Conservation (phyloP, 1,284 basidiomycete genomes). For the Leccinum fallax region DNA sequence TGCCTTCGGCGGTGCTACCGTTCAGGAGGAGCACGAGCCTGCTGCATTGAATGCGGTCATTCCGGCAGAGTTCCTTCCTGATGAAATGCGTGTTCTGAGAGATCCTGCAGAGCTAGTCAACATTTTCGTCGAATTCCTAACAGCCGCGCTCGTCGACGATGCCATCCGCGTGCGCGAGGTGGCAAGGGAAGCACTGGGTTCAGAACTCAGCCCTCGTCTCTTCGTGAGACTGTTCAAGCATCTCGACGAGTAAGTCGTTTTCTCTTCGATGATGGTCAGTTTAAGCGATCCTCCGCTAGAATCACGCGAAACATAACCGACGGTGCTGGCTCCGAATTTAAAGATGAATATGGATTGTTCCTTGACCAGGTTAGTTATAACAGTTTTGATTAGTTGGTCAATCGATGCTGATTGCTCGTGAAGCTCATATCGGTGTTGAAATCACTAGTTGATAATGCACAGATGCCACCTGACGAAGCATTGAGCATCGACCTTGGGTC, state of each 20-base stretch:
- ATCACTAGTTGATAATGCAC: conserved; percentile 75
- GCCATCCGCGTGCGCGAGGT: conserved; percentile 71
- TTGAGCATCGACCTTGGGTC: conserved; percentile 72
- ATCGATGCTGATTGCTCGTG: conserved; percentile 14
- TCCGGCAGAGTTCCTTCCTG: conserved; percentile 65
- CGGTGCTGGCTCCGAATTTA: conserved; percentile 47
- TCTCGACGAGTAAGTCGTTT: conserved; percentile 65
- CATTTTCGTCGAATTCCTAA: conserved; percentile 69
- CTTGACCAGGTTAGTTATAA: conserved; percentile 67
- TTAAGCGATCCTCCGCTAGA: conserved; percentile 31
- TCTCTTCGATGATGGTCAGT: neutral
- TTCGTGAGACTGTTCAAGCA: conserved; percentile 69
- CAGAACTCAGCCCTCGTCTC: conserved; percentile 72
- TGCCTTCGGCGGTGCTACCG: conserved; percentile 71
- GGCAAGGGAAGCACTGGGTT: conserved; percentile 79
- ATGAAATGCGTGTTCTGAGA: conserved; percentile 63
- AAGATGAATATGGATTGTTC: conserved; percentile 63
- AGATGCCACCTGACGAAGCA: conserved; percentile 58
- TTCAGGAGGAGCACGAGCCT: conserved; percentile 53
- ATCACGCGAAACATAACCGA: conserved; percentile 49
- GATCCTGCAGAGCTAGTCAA: conserved; percentile 61
- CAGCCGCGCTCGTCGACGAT: conserved; percentile 67
- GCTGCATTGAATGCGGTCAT: conserved; percentile 56
- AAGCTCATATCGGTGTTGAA: conserved; percentile 78
- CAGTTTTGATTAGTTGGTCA: conserved; percentile 4